Evolutionary conservation across 176 grass and related monocot species (phyloP).

Genomic region (Oryza rufipogon): DNA sequence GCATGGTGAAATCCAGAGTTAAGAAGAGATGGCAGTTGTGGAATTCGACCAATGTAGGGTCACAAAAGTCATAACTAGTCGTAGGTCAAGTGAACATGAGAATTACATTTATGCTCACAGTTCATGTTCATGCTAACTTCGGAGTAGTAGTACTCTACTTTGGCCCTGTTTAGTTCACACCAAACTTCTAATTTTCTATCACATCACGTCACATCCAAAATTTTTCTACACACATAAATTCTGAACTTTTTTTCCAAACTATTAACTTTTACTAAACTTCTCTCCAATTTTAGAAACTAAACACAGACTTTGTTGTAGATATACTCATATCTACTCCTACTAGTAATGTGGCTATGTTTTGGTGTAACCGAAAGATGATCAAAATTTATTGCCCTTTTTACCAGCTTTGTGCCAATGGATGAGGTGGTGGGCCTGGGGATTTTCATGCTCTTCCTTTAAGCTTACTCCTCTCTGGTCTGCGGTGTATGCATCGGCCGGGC

Average conservation of each 20-base stretch:
- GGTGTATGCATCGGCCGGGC: conserved; percentile 1
- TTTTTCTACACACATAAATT: too few species aligned
- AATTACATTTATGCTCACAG: not conserved
- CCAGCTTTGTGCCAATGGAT: conserved; percentile 19
- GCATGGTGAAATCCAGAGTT: too few species aligned
- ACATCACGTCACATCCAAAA: too few species aligned
- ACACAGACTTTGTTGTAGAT: not conserved
- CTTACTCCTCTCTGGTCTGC: conserved; percentile 39
- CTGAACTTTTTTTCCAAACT: too few species aligned
- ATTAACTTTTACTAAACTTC: too few species aligned
- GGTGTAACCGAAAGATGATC: conserved; percentile 8
- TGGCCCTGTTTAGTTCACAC: too few species aligned
- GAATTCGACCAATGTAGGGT: not conserved
- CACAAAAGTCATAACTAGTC: not conserved
- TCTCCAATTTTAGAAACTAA: too few species aligned
- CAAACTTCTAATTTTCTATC: too few species aligned
- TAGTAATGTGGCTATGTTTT: not conserved
- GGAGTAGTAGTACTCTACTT: not conserved
- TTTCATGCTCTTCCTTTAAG: conserved; percentile 44
- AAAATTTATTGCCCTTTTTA: conserved; percentile 29
- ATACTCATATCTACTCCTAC: not conserved
- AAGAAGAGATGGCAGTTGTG: not conserved
- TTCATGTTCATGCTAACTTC: not conserved
- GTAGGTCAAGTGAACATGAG: not conserved
- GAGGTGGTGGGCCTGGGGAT: conserved; percentile 37